Conservation (phyloP, 148 eudicot genomes). For the Silene uniflora region DNA sequence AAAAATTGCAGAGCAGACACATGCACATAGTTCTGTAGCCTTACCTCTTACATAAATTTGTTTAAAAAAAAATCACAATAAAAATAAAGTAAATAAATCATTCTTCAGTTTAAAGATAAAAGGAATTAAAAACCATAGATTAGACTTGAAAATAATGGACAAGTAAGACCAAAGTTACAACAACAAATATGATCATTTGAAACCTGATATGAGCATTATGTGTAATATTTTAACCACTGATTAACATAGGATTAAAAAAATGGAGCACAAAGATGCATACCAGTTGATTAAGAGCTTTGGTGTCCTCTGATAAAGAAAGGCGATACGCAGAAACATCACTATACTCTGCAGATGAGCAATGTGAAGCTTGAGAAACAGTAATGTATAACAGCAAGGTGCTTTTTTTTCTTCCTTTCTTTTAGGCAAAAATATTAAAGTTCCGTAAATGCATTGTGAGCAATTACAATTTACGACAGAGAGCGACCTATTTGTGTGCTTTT, state of each 20-base stretch:
- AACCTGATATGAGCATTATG: neutral
- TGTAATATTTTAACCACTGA: neutral
- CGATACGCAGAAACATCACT: slow-evolving; percentile 96
- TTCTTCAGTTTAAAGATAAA: neutral
- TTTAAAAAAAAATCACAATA: neutral
- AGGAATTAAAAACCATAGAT: neutral
- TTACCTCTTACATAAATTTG: neutral
- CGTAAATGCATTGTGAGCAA: neutral
- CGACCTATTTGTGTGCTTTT: neutral
- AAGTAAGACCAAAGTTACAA: neutral
- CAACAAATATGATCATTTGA: slow-evolving; percentile 4
- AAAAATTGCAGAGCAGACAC: neutral
- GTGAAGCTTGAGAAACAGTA: neutral
- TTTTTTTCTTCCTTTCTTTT: neutral
- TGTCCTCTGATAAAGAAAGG: slow-evolving; percentile 89
- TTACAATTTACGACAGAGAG: neutral
- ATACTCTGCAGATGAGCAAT: slow-evolving; percentile 50
- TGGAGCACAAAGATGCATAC: slow-evolving; percentile 15
- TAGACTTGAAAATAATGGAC: neutral
- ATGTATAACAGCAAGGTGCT: neutral
- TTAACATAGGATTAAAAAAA: neutral
- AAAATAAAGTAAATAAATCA: neutral
- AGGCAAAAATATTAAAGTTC: neutral
- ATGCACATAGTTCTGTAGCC: neutral
- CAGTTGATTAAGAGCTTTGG: slow-evolving; percentile 96